Evolutionary conservation across 1,284 basidiomycete species (phyloP), one percentile per base, ranked within the genome.

Genomic region (Tremellales sp.): DNA sequence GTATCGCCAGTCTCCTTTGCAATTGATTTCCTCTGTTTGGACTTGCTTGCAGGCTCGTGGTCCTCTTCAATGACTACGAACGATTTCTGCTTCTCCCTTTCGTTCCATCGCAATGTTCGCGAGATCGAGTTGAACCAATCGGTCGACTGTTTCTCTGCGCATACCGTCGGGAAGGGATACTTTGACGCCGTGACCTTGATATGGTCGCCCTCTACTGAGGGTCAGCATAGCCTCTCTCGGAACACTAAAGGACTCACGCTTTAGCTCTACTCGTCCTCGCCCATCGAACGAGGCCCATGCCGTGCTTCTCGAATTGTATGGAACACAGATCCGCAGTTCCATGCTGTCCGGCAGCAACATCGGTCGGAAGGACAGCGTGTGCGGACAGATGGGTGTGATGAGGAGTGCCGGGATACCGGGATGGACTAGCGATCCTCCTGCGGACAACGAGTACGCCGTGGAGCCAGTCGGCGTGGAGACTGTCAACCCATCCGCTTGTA

Each of bases 201-300:
- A 70, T 98, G 95, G 68, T 99, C 95, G 37, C 95, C 95, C 81
- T 97, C 90, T 93, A 73, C 16, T 39, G 3, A 21, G 22, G 43
- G 38, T 19, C 51, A 16, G 26, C 22, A 12, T 24, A 26, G 31
- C 27, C 28, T 25, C 31, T 14, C n/a, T 18, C 12, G 40, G 25
- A 18, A 18, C 6, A 21, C 21, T 14, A 22, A 6, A 12, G 19
- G 5, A 78, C 87, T 67, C 63, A 91, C 91, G 92, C 73, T 87
- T 87, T 16, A 97, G 76, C 74, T 99, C 95, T 13, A 99, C 87
- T 22, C 95, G 82, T 1, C 95, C 95, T 41, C 95, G 82, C 13
- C 95, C 95, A 65, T 99, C 95, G 65, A 99, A 99, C 31, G 89
- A 93, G 9, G 91, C 95, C 95, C 95, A 99, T 4, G 95, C 95